Conservation (phyloP, 441 rosid genomes). For the Mallotus repandus region DNA sequence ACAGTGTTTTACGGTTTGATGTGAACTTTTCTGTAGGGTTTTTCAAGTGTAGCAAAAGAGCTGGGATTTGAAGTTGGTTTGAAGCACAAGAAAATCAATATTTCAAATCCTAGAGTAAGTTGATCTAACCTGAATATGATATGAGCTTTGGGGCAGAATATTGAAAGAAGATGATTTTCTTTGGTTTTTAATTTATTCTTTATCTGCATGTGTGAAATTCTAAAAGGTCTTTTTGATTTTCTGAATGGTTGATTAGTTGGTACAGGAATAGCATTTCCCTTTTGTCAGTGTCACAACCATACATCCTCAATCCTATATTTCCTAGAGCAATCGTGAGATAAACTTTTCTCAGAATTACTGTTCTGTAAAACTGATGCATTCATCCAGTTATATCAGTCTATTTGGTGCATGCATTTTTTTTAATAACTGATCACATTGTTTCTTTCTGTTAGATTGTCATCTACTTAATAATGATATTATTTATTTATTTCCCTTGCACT, state of each 20-base stretch:
- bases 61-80: conserved; percentile 70
- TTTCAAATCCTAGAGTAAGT: conserved; percentile 96
- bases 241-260: background rate
- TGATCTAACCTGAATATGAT: conserved; percentile 1
- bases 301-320: background rate
- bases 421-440: background rate
- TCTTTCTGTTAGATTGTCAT: no score
- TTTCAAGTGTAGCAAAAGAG: conserved; percentile 78
- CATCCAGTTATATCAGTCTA: background rate
- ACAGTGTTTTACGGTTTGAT: conserved; percentile 26
- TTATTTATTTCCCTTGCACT: background rate
- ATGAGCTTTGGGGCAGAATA: background rate
- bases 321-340: background rate
- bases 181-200: no score
- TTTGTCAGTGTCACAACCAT: background rate
- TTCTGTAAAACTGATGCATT: background rate
- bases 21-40: conserved; percentile 53
- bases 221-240: background rate
- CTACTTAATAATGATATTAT: no score
- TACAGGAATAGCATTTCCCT: background rate
- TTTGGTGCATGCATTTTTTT: background rate
- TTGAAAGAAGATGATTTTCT: background rate
- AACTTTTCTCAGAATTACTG: background rate
- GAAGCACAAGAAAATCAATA: conserved; percentile 96
- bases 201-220: background rate